Evolutionary conservation across 768 basidiomycete genomes (phyloP), one percentile per base, ranked within the genome.

Genomic region (Amyloporia xantha): DNA sequence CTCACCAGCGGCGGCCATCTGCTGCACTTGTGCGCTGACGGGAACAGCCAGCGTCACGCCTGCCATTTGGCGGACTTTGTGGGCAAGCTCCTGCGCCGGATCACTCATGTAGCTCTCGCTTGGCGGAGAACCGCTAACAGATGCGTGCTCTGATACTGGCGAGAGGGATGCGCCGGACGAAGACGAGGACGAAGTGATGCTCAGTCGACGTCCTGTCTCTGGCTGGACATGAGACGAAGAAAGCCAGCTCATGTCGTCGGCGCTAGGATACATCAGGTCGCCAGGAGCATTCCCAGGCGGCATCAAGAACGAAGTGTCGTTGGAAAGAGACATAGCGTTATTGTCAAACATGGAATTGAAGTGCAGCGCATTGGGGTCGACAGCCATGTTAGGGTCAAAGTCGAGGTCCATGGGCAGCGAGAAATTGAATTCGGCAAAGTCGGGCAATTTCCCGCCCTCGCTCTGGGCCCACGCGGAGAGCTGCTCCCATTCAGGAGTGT

Each of bases 321-420:
- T 17, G 12, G 53, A 54, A 6, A 49, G 40, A 10, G 55, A 7
- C 17, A 58, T 51, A 17, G 50, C 44, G 2, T 50, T 48, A 38
- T 59, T 50, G 30, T 62, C 44, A 43, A 68, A 66, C 44, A 55
- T 67, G 50, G 64, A 66, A 12, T 59, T 56, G 47, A 75, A 79
- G 58, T 86, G 83, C 11, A 86, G 66, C 5, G 76, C 69, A 55
- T 70, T 80, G 25, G 86, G 84, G 50, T 88, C 82, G 47, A 88
- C 73, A 1, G 76, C 74, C 56, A 81, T 73, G 17, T 75, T 66
- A 3, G 78, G 74, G 60, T 72, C 69, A 47, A 82, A 79, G 58
- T 84, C 82, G 64, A 85, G 71, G 63, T 81, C 79, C 74, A 82
- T 77, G 62, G 63, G 52, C 61, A 72, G 50, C 20, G 67, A 59